Conservation (phyloP, 2,329 filamentous ascomycete species). For the Diaporthe ilicicola region DNA sequence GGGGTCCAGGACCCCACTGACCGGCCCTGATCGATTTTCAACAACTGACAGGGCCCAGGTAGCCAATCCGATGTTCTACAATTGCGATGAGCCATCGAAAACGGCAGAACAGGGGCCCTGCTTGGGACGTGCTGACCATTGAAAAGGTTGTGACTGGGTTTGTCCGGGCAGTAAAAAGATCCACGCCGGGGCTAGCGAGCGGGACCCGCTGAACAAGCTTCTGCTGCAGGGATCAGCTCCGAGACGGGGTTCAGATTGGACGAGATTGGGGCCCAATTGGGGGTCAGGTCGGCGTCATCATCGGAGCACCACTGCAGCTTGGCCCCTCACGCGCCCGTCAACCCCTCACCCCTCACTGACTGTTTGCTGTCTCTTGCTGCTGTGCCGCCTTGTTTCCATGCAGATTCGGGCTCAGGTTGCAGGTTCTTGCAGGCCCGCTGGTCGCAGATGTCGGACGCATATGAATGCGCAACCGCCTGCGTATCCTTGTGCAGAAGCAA, state of each 20-base stretch:
- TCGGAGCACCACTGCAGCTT: background rate
- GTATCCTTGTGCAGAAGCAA: background rate
- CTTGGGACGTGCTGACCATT: slow-evolving; percentile 30
- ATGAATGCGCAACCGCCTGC: background rate
- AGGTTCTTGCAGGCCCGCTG: background rate
- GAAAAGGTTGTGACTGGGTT: slow-evolving; percentile 23
- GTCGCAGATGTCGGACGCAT: background rate
- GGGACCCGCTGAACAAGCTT: slow-evolving; percentile 30
- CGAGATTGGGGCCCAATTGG: background rate
- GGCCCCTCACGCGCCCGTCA: too few species aligned
- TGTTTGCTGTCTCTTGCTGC: background rate
- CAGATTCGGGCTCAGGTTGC: background rate
- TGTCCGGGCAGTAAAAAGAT: background rate
- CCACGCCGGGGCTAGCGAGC: background rate
- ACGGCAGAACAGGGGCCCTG: background rate
- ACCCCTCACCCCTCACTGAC: background rate
- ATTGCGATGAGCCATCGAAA: slow-evolving; percentile 26
- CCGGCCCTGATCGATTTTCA: background rate
- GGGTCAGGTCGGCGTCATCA: background rate
- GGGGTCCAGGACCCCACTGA: too few species aligned
- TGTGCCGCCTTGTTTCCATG: background rate
- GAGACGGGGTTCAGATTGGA: background rate
- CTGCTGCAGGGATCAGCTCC: background rate
- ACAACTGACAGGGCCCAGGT: background rate
- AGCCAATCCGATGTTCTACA: slow-evolving; percentile 28